Evolutionary conservation across 768 basidiomycete species (phyloP).

Genomic region (Pisolithus sp.): DNA sequence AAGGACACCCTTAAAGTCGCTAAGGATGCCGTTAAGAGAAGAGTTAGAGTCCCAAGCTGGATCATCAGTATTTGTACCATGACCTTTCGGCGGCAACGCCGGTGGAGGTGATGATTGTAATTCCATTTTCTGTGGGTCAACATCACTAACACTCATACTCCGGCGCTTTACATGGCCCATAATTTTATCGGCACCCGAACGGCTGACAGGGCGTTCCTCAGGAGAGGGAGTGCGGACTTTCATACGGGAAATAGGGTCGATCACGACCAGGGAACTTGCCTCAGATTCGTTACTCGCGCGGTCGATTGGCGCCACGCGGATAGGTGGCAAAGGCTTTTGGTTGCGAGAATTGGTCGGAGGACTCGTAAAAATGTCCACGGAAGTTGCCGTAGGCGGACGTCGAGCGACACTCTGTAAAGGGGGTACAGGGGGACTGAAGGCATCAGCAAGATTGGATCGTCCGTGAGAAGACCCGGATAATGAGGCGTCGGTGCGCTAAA

Average conservation of each 20-base stretch:
- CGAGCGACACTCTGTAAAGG: slow-evolving; percentile 43
- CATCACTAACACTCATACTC: slow-evolving; percentile 69
- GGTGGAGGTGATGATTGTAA: slow-evolving; percentile 31
- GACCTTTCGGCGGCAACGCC: slow-evolving; percentile 31
- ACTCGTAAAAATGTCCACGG: slow-evolving; percentile 47
- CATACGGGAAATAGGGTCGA: slow-evolving; percentile 41
- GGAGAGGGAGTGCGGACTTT: slow-evolving; percentile 29
- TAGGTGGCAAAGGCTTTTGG: slow-evolving; percentile 62
- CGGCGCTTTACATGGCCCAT: slow-evolving; percentile 44
- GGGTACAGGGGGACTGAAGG: slow-evolving; percentile 37
- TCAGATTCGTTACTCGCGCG: slow-evolving; percentile 39
- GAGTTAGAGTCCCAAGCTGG: slow-evolving; percentile 36
- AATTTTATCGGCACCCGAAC: slow-evolving; percentile 21
- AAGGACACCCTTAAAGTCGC: slow-evolving; percentile 69
- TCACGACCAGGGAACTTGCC: slow-evolving; percentile 52
- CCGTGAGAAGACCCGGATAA: slow-evolving; percentile 19
- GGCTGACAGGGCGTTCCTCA: slow-evolving; percentile 23
- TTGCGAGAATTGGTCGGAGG: slow-evolving; percentile 28
- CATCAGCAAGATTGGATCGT: slow-evolving; percentile 29
- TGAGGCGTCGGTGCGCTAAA: slow-evolving; percentile 52
- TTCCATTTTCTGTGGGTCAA: slow-evolving; percentile 45
- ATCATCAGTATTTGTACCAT: slow-evolving; percentile 15
- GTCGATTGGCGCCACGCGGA: slow-evolving; percentile 32
- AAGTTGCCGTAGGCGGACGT: slow-evolving; percentile 34
- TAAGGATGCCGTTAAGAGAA: slow-evolving; percentile 56